Evolutionary conservation across 306 rosid species (phyloP).

Genomic region (Vachellia pachyceras): DNA sequence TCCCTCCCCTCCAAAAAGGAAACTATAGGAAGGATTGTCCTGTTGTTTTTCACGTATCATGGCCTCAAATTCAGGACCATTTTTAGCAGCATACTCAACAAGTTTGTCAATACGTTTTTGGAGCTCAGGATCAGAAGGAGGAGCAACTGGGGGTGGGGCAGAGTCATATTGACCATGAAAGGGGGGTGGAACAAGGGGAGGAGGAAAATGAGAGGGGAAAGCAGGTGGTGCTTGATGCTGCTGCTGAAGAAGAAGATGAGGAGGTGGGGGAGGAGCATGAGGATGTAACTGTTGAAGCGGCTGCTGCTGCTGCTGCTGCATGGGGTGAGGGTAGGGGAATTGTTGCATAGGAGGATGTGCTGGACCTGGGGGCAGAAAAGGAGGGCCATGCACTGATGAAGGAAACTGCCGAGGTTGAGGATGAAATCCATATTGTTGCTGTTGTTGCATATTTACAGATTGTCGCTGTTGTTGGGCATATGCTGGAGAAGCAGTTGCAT

Average conservation of each 20-base stretch:
- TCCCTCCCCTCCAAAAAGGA: constrained; percentile 97
- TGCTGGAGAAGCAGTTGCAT: constrained; percentile 79
- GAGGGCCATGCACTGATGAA: constrained; percentile 76
- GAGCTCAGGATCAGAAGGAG: constrained; percentile 91
- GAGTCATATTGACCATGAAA: constrained; percentile 58
- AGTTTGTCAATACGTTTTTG: constrained; percentile 92
- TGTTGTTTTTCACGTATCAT: constrained; percentile 94
- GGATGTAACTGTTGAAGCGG: constrained; percentile 64
- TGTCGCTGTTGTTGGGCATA: constrained; percentile 83
- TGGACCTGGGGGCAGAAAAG: constrained; percentile 81
- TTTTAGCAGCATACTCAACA: constrained; percentile 86
- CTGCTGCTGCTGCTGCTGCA: constrained; percentile 58
- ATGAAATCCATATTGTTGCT: constrained; percentile 82
- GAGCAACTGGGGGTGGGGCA: constrained; percentile 70
- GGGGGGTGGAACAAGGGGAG: constrained; percentile 62
- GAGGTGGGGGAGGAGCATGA: constrained; percentile 69
- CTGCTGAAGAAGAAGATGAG: constrained; percentile 71
- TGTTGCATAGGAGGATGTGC: constrained; percentile 83
- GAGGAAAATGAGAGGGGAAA: constrained; percentile 70
- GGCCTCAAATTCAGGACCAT: constrained; percentile 95
- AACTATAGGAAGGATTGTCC: constrained; percentile 89
- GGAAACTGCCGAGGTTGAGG: constrained; percentile 90
- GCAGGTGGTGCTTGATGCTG: constrained; percentile 72
- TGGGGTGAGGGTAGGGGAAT: constrained; percentile 72
- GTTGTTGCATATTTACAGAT: constrained; percentile 66